Conservation (phyloP, 768 basidiomycete species). For the Lentinula sp. region DNA sequence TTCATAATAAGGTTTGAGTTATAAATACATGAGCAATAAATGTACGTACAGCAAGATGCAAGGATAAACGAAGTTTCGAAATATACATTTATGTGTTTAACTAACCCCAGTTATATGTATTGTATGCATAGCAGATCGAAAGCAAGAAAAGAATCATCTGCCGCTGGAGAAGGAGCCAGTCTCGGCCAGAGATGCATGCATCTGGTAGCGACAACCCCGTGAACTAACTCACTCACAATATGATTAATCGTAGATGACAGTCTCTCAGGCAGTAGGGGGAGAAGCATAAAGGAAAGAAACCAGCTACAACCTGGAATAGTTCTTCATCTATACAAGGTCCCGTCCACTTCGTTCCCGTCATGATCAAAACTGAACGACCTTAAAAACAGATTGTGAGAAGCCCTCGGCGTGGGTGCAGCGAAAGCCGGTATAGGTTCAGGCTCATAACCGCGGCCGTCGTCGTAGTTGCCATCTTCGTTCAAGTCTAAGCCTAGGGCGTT, state of each 20-base stretch:
- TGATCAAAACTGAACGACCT: slow-evolving; percentile 1
- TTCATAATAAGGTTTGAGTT: no score
- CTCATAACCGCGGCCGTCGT: neutral
- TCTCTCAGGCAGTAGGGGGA: no score
- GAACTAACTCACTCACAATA: no score
- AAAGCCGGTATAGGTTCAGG: slow-evolving; percentile 2
- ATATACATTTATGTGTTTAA: no score
- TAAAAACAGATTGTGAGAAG: slow-evolving; percentile 3
- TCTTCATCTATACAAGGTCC: neutral
- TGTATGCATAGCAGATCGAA: neutral
- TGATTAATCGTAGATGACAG: no score
- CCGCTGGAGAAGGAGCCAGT: no score
- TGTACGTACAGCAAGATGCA: neutral
- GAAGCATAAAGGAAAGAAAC: neutral
- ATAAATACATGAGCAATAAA: no score
- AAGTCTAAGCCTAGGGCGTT: slow-evolving; percentile 3
- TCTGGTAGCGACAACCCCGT: no score
- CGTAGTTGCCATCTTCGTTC: neutral
- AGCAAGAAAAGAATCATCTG: neutral
- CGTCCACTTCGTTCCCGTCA: neutral
- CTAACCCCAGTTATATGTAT: neutral
- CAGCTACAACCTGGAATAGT: neutral
- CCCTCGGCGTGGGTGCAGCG: slow-evolving; percentile 4
- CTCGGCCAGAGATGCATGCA: no score
- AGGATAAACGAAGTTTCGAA: neutral